Conservation (phyloP, 2,329 filamentous ascomycete species). For the Cordyceps tenuipes region DNA sequence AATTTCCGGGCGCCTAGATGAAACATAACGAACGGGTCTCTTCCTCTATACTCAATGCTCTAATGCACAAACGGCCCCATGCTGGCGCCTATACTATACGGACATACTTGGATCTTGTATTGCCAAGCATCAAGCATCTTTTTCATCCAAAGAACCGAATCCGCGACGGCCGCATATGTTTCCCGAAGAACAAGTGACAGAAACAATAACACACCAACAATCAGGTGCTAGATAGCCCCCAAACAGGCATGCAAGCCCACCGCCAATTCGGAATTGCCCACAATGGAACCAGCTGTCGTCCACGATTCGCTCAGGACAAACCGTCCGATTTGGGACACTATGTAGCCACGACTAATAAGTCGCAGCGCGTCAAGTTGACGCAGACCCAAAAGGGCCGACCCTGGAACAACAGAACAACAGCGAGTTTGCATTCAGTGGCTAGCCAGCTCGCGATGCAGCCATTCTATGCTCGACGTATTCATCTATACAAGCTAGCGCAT, state of each 20-base stretch:
- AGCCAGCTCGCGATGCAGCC: neutral
- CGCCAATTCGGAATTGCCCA: slow-evolving; percentile 5
- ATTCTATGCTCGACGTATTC: neutral
- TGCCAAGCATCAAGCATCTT: neutral
- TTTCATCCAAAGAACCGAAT: neutral
- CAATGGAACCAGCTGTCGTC: neutral
- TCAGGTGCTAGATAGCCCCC: neutral
- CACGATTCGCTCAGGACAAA: neutral
- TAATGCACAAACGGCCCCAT: slow-evolving; percentile 3
- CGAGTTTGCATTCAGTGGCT: neutral
- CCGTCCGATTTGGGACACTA: neutral
- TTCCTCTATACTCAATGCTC: neutral
- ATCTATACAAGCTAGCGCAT: neutral
- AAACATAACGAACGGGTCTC: slow-evolving; percentile 3
- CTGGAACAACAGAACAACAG: neutral
- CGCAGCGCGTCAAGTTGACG: neutral
- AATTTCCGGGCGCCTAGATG: slow-evolving; percentile 8
- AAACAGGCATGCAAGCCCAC: slow-evolving; percentile 4
- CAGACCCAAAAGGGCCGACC: neutral
- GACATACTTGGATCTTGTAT: neutral
- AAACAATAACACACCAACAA: neutral
- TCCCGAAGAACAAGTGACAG: neutral
- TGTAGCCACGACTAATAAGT: neutral
- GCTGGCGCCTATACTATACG: slow-evolving; percentile 4
- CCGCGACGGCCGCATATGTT: neutral